Evolutionary conservation across 495 filamentous ascomycete genomes (phyloP).

Genomic region (Penicillium subrubescens): DNA sequence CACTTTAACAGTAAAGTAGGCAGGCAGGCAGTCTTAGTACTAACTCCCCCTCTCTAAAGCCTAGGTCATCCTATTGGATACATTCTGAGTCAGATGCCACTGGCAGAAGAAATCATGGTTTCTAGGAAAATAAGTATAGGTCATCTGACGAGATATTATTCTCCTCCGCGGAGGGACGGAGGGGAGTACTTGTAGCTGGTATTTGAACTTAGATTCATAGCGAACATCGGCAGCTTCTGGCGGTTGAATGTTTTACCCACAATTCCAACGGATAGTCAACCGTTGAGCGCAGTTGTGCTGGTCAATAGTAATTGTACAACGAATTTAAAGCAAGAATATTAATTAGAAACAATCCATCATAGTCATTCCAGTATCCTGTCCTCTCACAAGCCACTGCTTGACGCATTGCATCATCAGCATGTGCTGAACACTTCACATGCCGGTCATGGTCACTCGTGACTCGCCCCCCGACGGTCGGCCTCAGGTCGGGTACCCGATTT

Average conservation of each 20-base stretch:
- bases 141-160: constrained; percentile 9
- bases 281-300: neutral
- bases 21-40: neutral
- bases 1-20: neutral
- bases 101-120: neutral
- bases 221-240: neutral
- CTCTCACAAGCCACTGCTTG: neutral
- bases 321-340: neutral
- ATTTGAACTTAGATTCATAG: neutral
- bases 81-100: neutral
- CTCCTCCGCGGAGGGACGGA: constrained; percentile 11
- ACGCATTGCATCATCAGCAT: constrained; percentile 14
- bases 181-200: neutral
- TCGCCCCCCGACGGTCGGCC: constrained; percentile 13
- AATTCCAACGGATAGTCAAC: neutral
- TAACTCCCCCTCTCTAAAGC: neutral
- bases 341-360: neutral
- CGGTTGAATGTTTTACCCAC: constrained; percentile 32
- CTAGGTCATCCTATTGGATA: neutral
- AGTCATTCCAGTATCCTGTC: too few relatives aligned
- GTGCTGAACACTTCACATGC: constrained; percentile 9
- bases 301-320: neutral
- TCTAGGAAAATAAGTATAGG: neutral
- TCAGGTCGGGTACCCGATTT: constrained; percentile 30
- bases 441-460: neutral